phyloP scores from a whole-genome alignment of 768 basidiomycete genomes.

The Lentinula boryana region DNA sequence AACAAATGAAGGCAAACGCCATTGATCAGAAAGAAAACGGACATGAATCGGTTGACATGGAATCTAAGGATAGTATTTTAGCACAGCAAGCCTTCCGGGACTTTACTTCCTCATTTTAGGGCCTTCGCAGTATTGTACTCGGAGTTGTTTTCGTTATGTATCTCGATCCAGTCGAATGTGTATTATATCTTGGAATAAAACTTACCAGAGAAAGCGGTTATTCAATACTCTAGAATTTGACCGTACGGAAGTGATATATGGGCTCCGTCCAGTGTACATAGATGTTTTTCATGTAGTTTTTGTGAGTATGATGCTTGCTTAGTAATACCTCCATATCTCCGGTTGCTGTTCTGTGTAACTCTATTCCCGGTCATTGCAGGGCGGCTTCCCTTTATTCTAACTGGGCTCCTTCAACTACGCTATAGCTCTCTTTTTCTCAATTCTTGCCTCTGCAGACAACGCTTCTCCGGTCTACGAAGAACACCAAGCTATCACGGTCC shows the following conservation, averaged over 20 bases:
- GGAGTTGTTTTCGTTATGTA: background rate
- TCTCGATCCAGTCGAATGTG: too few relatives aligned
- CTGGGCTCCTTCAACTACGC: background rate
- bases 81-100: slow-evolving; percentile 48
- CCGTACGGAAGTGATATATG: too few relatives aligned
- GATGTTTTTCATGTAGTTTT: too few relatives aligned
- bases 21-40: slow-evolving; percentile 10
- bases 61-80: slow-evolving; percentile 36
- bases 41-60: slow-evolving; percentile 15
- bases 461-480: background rate
- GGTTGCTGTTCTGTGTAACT: background rate
- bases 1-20: slow-evolving; percentile 16
- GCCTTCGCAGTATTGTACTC: background rate
- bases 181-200: too few relatives aligned
- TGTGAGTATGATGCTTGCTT: background rate
- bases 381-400: background rate
- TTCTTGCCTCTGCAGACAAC: background rate
- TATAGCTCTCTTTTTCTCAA: background rate
- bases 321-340: background rate
- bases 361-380: background rate
- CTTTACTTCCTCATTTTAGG: slow-evolving; percentile 33
- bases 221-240: too few relatives aligned
- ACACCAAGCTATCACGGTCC: slow-evolving; percentile 9
- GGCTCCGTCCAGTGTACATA: too few relatives aligned
- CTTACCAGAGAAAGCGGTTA: too few relatives aligned